Base-by-base conservation (phyloP, 768 basidiomycete species). In the Phlebiopsis gigantea region DNA sequence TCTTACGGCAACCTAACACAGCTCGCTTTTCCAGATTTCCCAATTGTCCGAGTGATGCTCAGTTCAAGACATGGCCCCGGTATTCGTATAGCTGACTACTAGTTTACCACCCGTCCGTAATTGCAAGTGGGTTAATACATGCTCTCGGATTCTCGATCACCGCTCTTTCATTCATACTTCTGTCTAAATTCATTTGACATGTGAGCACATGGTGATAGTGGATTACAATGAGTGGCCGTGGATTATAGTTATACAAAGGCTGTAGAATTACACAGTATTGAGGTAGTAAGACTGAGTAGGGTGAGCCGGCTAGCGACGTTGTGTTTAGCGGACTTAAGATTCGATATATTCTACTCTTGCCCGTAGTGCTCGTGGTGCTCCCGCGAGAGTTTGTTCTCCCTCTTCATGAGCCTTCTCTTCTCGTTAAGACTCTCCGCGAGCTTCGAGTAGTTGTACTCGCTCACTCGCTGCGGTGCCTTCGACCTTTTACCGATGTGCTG, bases 61-160 rank as follows among this genome's bases (percentile, higher is more conserved):
- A 95, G 91, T 69, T 89, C 93, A 24, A 81, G 81, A 26, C 87
- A 87, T 63, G 92, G 92, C 17, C 94, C 93, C n/a, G 88, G 90
- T 15, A 94, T 97, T 69, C 87, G 82, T 64, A 80, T 97, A 70
- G 81, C 83, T 55, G 93, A 94, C 75, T 76, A 81, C 59, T 90
- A 79, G 71, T 26, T 19, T 57, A 57, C 34, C 12, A 3, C 17
- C 8, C 12, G 12, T 9, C 17, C 2, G 34, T 39, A 39, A 39
- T 39, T 9, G 34, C 34, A 39, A 10, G 34, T 39, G 3, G 8
- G 8, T 10, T 39, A 10, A 9, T 39, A 12, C 34, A 39, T 39
- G 34, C 12, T 39, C 14, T 39, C 12, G 34, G 34, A 39, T 39
- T 39, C 34, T 39, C 31, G 17, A 39, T 39, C 17, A 39, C 34